Percentiles rank a stretch among this genome's conserved stretches.
These are phyloP conservation scores for Salix koriyanagi DNA, from an alignment of 345 rosid species.

Conservation along the genomic window DNA sequence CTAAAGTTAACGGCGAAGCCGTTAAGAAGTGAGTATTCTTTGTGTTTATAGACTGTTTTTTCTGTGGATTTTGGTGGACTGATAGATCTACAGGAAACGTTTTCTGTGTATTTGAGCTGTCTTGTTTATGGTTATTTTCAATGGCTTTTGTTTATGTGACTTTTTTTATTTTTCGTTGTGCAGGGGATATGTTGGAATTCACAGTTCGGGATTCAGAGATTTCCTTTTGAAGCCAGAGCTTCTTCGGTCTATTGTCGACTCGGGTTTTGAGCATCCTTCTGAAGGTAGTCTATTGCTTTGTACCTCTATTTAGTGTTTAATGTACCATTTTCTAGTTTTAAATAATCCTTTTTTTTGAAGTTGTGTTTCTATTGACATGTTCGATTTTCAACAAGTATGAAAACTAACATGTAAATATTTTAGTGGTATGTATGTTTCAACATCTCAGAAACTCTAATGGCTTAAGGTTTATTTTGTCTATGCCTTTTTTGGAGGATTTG, in stretches of 20 bases:
- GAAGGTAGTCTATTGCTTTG: conserved; percentile 56
- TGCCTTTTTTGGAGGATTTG: too few species aligned
- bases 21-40: conserved; percentile 66
- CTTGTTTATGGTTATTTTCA: background rate
- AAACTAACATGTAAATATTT: too few species aligned
- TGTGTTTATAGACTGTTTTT: background rate
- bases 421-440: too few species aligned
- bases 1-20: conserved; percentile 80
- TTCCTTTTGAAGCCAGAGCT: conserved; percentile 98
- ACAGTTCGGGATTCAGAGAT: conserved; percentile 99
- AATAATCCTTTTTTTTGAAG: background rate
- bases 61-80: background rate
- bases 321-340: background rate
- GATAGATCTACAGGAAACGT: background rate
- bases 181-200: conserved; percentile 97
- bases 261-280: conserved; percentile 98
- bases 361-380: background rate
- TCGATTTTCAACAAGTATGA: too few species aligned
- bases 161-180: background rate
- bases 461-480: too few species aligned
- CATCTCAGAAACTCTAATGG: too few species aligned
- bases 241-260: conserved; percentile 92
- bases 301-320: background rate
- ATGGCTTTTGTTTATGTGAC: too few species aligned
- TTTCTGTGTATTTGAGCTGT: background rate